Evolutionary conservation across 2,329 filamentous ascomycete species (phyloP), one percentile per base, ranked within the genome.

Genomic region (Plectosphaerella cucumerina): DNA sequence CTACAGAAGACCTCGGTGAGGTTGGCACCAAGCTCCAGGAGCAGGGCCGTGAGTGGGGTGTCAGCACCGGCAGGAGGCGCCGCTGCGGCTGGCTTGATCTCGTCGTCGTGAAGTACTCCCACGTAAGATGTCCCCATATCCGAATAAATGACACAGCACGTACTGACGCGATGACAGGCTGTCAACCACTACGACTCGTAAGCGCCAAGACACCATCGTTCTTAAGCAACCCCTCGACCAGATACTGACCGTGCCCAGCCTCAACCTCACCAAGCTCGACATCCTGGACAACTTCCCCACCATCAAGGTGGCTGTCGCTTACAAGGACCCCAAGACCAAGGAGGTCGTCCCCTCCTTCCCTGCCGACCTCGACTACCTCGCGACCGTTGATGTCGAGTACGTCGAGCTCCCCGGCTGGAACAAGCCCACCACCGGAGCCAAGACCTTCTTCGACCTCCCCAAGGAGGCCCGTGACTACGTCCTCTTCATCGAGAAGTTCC

Each of bases 241-340:
- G 20, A n/a, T n/a, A 17, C n/a, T 18, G 17, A 42, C 26, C 26
- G 3, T 31, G 6, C 12, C 15, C 39, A 42, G 39, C 20, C 33
- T 48, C 18, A 48, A 48, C 22, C 46, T 48, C 34, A 48, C 46
- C 18, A 48, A 48, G 68, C 77, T 89, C 20, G 85, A 89, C 59
- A 77, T 90, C 35, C 76, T 91, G 15, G 87, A 91, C 64, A 81
- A 81, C 31, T 90, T 96, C 65, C 75, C 81, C 10, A 85, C 83
- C 61, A 80, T 95, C 69, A 88, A 91, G 67, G 76, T 89, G 47
- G 87, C 87, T 17, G 81, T 87, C 14, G 84, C 81, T 2, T 96
- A 96, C 35, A 48, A 48, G 46, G 46, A 39, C 44, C 33, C 46
- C 31, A 35, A 48, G 18, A 48, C 33, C 45, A 46, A 46, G 44